These are phyloP conservation scores for Pleurostoma richardsiae DNA, from an alignment of 2,329 filamentous ascomycete genomes.

Conservation along the genomic window DNA sequence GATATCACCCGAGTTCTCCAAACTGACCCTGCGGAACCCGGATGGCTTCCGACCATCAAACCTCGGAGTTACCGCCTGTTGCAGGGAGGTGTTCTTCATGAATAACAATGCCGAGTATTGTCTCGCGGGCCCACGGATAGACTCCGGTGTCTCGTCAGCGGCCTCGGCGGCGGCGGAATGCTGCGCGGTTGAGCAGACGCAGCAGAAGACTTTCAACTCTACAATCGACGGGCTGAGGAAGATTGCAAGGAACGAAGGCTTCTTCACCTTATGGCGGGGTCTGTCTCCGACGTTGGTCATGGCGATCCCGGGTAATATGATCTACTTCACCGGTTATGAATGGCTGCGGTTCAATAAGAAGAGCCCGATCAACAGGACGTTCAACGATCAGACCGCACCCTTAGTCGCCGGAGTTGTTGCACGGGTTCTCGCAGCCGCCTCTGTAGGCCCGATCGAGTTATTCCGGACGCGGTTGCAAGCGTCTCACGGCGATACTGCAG, in stretches of 20 bases:
- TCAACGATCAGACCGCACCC: slow-evolving; percentile 70
- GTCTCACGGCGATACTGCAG: slow-evolving; percentile 50
- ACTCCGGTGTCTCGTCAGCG: slow-evolving; percentile 36
- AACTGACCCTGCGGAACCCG: slow-evolving; percentile 51
- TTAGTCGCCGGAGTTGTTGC: slow-evolving; percentile 76
- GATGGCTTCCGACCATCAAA: slow-evolving; percentile 70
- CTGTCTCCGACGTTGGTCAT: slow-evolving; percentile 92
- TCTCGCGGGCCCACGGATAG: slow-evolving; percentile 60
- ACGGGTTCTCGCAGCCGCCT: slow-evolving; percentile 72
- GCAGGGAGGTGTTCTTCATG: slow-evolving; percentile 94
- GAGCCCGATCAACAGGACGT: slow-evolving; percentile 63
- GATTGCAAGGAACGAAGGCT: slow-evolving; percentile 89
- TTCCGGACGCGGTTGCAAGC: slow-evolving; percentile 91
- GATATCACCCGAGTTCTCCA: slow-evolving; percentile 48
- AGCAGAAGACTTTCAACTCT: slow-evolving; percentile 78
- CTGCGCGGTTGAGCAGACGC: slow-evolving; percentile 84
- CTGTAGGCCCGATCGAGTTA: slow-evolving; percentile 88
- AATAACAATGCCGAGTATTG: slow-evolving; percentile 80
- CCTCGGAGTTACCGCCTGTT: slow-evolving; percentile 90
- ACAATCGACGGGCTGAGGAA: slow-evolving; percentile 90
- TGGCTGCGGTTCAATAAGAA: slow-evolving; percentile 72
- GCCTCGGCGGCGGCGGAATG: slow-evolving; percentile 35
- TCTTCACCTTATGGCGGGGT: slow-evolving; percentile 84
- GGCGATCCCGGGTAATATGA: slow-evolving; percentile 92
- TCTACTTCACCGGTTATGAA: slow-evolving; percentile 98